Base-by-base conservation (phyloP, 352 stramenopile species). In the Phytopythium sindhum region DNA sequence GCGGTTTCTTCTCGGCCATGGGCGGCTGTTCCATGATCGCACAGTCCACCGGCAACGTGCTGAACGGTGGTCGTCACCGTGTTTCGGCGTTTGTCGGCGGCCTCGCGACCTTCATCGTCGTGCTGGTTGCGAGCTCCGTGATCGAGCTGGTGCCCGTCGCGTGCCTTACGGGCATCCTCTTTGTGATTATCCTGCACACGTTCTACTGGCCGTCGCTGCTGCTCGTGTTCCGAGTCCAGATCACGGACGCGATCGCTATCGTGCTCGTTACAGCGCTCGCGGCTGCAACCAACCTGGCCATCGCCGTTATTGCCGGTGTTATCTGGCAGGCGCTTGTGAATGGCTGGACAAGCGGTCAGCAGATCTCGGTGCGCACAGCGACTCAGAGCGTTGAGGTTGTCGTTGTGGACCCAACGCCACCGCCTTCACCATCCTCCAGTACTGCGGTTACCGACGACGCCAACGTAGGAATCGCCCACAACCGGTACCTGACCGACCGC, bases 11-110 rank as follows among this genome's bases (percentile, higher is more conserved):
- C 33, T 89, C 90, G 12, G 91, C 89, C 42, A 98, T 98, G 82
- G 96, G 93, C 60, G 95, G 95, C 33, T 97, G 93, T 68, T 97
- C 92, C 11, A 94, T 98, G 64, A 97, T 99, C 55, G 96, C 94
- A 6, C 96, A 97, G 78, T 96, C 88, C 1, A 96, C 88, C 15
- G 90, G 92, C 42, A 97, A 97, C 61, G 80, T 97, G 39, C 67
- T 95, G 54, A 96, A 96, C 70, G 90, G 90, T 48, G 90, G 75
- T 4, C 74, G 75, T 28, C 74, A 85, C 60, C 78, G 90, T 1
- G 64, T 97, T 2, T 93, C 80, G 35, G 80, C 78, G 2, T 84
- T 91, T 29, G 68, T 90, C 26, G 65, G 82, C 31, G 90, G 76
- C 4, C n/a, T 96, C 21, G 69, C 59, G 21, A 91, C 76, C 3